Evolutionary conservation across 225 moss, liverwort and hornwort genomes (phyloP).

Genomic region (Ulota crispa): DNA sequence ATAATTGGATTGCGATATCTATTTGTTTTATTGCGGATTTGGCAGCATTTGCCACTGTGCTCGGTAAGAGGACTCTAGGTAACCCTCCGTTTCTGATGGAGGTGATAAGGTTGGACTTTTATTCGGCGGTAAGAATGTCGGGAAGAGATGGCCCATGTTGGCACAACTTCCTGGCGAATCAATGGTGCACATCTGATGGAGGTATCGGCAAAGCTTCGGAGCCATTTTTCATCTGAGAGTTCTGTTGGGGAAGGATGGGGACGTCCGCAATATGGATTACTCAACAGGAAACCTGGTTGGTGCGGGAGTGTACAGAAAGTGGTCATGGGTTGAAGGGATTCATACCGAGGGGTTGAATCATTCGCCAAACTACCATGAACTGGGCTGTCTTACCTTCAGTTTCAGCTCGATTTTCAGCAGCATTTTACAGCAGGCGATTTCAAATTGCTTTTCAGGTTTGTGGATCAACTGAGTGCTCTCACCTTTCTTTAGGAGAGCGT

Average conservation of each 20-base stretch:
- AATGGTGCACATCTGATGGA: conserved; percentile 9
- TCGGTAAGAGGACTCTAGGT: conserved; percentile 24
- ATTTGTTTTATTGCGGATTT: conserved; percentile 36
- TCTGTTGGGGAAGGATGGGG: conserved; percentile 27
- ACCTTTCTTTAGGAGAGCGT: neutral
- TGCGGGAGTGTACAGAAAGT: conserved; percentile 8
- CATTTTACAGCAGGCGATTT: neutral
- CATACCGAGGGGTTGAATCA: neutral
- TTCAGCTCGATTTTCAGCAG: neutral
- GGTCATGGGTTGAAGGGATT: conserved; percentile 14
- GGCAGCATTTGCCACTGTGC: conserved; percentile 57
- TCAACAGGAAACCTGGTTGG: conserved; percentile 7
- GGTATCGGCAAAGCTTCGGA: conserved; percentile 4
- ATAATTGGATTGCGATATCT: conserved; percentile 30
- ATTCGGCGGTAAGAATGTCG: conserved; percentile 14
- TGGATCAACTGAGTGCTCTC: conserved; percentile 2
- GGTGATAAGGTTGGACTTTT: conserved; percentile 32
- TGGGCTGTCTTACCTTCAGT: neutral
- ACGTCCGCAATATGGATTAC: conserved; percentile 6
- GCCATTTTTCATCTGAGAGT: neutral
- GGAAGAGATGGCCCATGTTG: conserved; percentile 14
- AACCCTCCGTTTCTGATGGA: conserved; percentile 26
- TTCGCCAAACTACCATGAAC: neutral
- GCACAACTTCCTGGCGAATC: conserved; percentile 21
- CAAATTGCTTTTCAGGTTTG: neutral